Conservation (phyloP, 139 green algal species). For the Ettlia oleoabundans region DNA sequence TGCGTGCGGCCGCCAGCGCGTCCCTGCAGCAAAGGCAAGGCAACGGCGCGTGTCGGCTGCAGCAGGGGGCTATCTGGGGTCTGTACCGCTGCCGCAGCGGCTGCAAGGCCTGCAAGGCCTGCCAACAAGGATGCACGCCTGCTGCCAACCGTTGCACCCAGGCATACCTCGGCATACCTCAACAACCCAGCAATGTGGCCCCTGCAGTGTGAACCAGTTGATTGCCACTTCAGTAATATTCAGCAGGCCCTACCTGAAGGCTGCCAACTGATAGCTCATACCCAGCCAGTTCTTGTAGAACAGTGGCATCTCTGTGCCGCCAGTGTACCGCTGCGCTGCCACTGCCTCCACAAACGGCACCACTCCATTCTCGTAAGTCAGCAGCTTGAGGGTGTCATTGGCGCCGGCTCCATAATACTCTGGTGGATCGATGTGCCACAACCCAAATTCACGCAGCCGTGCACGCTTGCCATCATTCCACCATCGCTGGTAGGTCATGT, state of each 20-base stretch:
- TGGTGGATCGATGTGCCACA: conserved; percentile 6
- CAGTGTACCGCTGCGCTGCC: not conserved
- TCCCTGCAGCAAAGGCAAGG: not conserved
- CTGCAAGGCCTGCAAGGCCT: no score
- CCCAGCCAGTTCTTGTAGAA: conserved; percentile 24
- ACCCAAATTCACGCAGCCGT: conserved; percentile 17
- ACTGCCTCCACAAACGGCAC: not conserved
- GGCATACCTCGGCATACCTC: no score
- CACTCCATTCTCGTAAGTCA: conserved; percentile 3
- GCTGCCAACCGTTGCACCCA: no score
- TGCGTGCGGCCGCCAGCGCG: conserved; percentile 11
- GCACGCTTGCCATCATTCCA: not conserved
- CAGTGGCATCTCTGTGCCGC: not conserved
- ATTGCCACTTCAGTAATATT: no score
- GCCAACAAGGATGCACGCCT: no score
- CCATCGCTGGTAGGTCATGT: conserved; percentile 5
- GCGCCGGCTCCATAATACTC: not conserved
- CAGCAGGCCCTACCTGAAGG: not conserved
- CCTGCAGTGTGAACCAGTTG: no score
- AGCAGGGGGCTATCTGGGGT: no score
- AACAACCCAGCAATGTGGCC: no score
- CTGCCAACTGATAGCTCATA: conserved; percentile 8
- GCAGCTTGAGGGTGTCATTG: not conserved
- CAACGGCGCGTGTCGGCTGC: not conserved
- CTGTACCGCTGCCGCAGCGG: no score